phyloP scores from a whole-genome alignment of 768 basidiomycete genomes.

The Terana coerulea region DNA sequence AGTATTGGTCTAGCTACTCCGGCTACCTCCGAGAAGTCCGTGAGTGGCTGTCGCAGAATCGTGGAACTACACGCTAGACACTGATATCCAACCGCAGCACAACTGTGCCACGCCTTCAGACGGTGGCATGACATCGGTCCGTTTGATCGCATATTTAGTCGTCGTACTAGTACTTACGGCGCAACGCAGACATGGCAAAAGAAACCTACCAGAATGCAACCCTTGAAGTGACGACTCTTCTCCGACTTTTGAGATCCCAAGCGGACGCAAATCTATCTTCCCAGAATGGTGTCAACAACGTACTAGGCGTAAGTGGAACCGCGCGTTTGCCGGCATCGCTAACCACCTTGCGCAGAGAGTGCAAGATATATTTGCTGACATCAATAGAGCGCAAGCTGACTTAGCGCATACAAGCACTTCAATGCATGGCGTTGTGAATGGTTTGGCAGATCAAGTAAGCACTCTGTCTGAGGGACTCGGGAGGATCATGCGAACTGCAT shows the following conservation, averaged over 20 bases:
- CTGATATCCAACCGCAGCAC: constrained; percentile 39
- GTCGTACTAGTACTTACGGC: neutral
- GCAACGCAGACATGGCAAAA: constrained; percentile 50
- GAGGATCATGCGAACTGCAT: no score
- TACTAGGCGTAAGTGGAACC: constrained; percentile 15
- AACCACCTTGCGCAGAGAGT: no score
- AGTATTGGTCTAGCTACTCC: constrained; percentile 84
- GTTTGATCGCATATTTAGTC: constrained; percentile 4
- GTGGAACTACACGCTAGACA: no score
- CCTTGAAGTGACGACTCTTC: constrained; percentile 47
- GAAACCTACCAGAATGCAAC: constrained; percentile 67
- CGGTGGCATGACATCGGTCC: constrained; percentile 74
- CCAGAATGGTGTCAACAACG: constrained; percentile 28
- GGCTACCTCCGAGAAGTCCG: constrained; percentile 78
- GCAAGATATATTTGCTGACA: no score
- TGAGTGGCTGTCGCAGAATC: no score
- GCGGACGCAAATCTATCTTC: constrained; percentile 35
- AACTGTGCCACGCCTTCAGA: constrained; percentile 72
- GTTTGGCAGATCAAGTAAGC: no score
- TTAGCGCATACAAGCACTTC: no score
- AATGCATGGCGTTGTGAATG: no score
- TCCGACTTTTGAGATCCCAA: constrained; percentile 42
- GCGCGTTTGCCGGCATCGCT: no score
- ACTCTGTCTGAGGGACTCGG: no score
- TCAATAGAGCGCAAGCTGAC: no score